Evolutionary conservation across 108 stramenopile species (phyloP).

Genomic region (Schizochytrium sp.): DNA sequence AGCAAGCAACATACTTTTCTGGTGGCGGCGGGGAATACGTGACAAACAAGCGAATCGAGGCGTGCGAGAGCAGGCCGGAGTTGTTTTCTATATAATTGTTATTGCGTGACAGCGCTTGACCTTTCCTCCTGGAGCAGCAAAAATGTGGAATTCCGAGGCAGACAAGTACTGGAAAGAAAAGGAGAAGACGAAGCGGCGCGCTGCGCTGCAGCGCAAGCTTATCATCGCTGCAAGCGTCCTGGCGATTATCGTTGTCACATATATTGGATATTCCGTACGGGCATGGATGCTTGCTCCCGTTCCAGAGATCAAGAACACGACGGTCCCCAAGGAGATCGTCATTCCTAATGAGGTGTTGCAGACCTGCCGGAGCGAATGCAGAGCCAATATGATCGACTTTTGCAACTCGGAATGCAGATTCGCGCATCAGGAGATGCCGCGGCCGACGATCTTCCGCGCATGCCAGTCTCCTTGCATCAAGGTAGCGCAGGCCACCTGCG

Average conservation of each 20-base stretch:
- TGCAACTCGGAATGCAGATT: neutral
- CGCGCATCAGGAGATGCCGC: slow-evolving; percentile 16
- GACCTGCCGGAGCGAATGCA: neutral
- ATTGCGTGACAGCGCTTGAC: no score
- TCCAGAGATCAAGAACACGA: neutral
- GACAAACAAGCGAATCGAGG: no score
- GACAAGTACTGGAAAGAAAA: slow-evolving; percentile 20
- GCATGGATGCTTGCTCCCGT: neutral
- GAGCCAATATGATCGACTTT: neutral
- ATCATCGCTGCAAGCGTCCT: neutral
- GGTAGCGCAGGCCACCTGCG: neutral
- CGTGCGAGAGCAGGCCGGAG: no score
- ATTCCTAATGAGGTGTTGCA: neutral
- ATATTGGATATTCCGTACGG: neutral
- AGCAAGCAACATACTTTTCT: no score
- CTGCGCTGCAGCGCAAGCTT: neutral
- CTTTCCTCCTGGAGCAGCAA: no score
- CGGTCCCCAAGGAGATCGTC: neutral
- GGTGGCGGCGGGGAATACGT: no score
- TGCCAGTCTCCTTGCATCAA: neutral
- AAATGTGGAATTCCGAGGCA: neutral
- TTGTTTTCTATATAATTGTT: no score
- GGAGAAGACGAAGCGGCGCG: neutral
- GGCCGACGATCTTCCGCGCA: neutral
- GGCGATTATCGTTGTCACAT: neutral